phyloP scores from a whole-genome alignment of 2,329 filamentous ascomycete genomes.

The Byssoonygena ceratinophila region DNA sequence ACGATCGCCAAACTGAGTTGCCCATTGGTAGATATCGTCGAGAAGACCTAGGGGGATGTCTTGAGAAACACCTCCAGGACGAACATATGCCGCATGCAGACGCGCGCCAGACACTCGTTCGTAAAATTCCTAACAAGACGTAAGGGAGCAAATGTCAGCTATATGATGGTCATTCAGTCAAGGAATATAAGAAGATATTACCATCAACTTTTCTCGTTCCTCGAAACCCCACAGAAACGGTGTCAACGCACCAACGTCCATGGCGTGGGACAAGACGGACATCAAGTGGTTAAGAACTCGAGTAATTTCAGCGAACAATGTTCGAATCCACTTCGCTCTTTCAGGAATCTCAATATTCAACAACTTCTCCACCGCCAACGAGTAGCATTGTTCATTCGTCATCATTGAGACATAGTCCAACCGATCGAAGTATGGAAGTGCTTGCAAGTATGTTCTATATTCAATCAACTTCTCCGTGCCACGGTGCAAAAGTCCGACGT shows the following conservation, averaged over 20 bases:
- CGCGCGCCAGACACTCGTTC: constrained; percentile 97
- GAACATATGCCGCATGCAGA: constrained; percentile 92
- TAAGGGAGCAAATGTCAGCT: constrained; percentile 13
- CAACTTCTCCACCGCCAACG: constrained; percentile 92
- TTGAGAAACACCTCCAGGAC: constrained; percentile 90
- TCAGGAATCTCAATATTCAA: constrained; percentile 93
- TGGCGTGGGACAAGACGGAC: constrained; percentile 92
- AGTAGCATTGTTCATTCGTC: constrained; percentile 98
- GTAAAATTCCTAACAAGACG: constrained; percentile 81
- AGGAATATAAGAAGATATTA: constrained; percentile 32
- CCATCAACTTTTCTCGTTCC: constrained; percentile 99
- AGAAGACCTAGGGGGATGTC: constrained; percentile 88
- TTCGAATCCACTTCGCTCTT: constrained; percentile 92
- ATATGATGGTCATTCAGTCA: no score
- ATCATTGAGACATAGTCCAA: constrained; percentile 99
- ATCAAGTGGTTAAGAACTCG: constrained; percentile 93
- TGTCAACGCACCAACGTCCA: constrained; percentile 96
- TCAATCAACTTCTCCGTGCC: constrained; percentile 99
- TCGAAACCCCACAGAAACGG: constrained; percentile 99
- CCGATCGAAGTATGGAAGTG: constrained; percentile 95
- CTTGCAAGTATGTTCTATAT: constrained; percentile 98
- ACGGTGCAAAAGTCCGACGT: constrained; percentile 90
- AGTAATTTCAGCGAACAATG: constrained; percentile 90
- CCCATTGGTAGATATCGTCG: constrained; percentile 99
- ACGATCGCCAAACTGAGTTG: constrained; percentile 94